Evolutionary conservation across 345 rosid species (phyloP), one percentile per base, ranked within the genome.

Genomic region (Eucalyptus polyanthemos): DNA sequence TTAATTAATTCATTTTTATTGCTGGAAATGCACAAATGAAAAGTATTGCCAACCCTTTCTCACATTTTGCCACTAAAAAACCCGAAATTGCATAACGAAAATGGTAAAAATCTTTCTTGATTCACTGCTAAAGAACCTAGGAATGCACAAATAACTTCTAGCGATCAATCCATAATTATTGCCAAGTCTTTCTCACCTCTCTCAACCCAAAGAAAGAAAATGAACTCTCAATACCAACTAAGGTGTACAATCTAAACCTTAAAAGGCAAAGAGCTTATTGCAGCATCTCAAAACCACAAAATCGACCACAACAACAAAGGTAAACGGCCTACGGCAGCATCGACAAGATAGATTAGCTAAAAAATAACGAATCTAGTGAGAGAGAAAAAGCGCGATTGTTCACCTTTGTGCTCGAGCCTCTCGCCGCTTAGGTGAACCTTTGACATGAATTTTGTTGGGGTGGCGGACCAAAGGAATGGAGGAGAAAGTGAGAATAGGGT

Each of bases 321-420:
- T 40, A 40, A 76, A 21, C 0, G 2, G 9, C 9, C 47, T 40
- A 76, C 1, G 24, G 22, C 29, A 2, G 0, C 47, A 40, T 37
- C 5, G 5, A 40, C 25, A 21, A 76, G 15, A 40, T 40, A 37
- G 27, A 76, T 22, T 6, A 40, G 27, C 47, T 42, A 21, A 76
- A 76, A 22, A 40, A 40, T 21, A 22, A 3, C 3, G 7, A 10
- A 37, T 11, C 47, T 37, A 40, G 83, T 3, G 24, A 21, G 9
- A 76, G 83, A 11, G 47, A 76, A 4, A 40, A 76, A 11, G 5
- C 6, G 4, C 4, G 27, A 76, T 40, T 13, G 3, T 40, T 76
- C 47, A 76, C 83, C 83, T 76, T 0, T 11, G 5, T 0, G 5
- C 5, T 76, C 7, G 4, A 37, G 42, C 29, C 83, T 6, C 47